Percentiles rank a stretch among this genome's conserved stretches.
Evolutionary conservation across 169 alveolate species (phyloP).

Genomic region (Plasmodium adleri): DNA sequence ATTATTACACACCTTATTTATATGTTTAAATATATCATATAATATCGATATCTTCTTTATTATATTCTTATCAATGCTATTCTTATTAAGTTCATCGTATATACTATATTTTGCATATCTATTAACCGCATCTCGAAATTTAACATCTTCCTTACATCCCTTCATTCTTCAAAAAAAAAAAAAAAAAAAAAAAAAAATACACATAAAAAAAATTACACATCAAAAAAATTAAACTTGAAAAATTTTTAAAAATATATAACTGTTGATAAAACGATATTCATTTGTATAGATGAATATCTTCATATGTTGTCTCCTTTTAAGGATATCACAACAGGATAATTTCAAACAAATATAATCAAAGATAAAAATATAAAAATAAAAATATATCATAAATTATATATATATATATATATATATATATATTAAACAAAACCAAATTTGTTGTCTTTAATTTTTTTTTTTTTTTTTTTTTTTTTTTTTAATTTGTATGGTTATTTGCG

Average conservation of each 20-base stretch:
- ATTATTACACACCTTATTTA: slow-evolving; percentile 19
- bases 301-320: too few relatives aligned
- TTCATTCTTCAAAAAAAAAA: neutral
- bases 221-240: neutral
- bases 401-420: too few relatives aligned
- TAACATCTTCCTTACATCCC: slow-evolving; percentile 14
- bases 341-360: too few relatives aligned
- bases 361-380: too few relatives aligned
- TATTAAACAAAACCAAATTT: too few relatives aligned
- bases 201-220: neutral
- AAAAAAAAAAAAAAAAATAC: too few relatives aligned
- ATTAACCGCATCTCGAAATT: slow-evolving; percentile 3
- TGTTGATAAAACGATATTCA: neutral
- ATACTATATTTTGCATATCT: slow-evolving; percentile 13
- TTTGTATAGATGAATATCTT: too few relatives aligned
- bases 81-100: slow-evolving; percentile 36
- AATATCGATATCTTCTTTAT: slow-evolving; percentile 61
- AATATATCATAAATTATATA: too few relatives aligned
- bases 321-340: too few relatives aligned
- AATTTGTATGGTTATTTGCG: too few relatives aligned
- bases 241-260: neutral
- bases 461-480: too few relatives aligned
- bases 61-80: slow-evolving; percentile 45
- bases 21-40: slow-evolving; percentile 39
- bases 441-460: too few relatives aligned